Base-by-base conservation (phyloP, 208 protist species). In the Wallacemonas sp. region DNA sequence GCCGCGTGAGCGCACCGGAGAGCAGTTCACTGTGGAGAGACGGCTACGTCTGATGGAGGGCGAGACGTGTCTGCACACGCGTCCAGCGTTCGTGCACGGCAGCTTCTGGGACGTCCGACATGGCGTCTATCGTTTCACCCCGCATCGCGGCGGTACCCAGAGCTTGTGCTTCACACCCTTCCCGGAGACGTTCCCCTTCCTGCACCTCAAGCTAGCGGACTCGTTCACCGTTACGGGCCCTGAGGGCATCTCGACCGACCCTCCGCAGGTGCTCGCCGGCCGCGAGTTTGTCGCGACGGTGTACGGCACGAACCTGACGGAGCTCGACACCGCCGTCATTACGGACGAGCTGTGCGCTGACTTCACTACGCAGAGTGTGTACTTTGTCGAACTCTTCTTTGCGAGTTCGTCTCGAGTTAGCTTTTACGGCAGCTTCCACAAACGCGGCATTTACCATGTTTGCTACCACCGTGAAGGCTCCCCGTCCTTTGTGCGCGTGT, bases 211-310 rank as follows among this genome's bases (percentile, higher is more conserved):
- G 70, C 33, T 92, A 57, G 72, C 76, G 58, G 55, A 81, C 60
- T 85, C 80, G 54, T 80, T 85, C 63, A 71, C 81, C 50, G 76
- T 92, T 24, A 76, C 79, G 1, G 86, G 86, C 13, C 82, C 86
- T 8, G 86, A 92, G 57, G 82, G 82, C 29, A 66, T 87, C 45
- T 87, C 80, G 15, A 92, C 79, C 2, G 86, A 92, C 44, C 86
- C 86, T 8, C 79, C 74, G 21, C 81, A 87, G 68, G 73, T 89
- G 45, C 79, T 79, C 61, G 72, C 80, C 3, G 79, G 83, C 45
- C 44, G 79, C n/a, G 86, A 92, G 75, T 92, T 89, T 61, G 81
- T 66, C 13, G 86, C 82, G 19, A 87, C 78, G 44, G 80, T 92
- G 36, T 92, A 85, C 55, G 86, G 86, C 68, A 89, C 82, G 2